Evolutionary conservation across 2,329 filamentous ascomycete species (phyloP), one percentile per base, ranked within the genome.

Genomic region (Penicillium sclerotiorum): DNA sequence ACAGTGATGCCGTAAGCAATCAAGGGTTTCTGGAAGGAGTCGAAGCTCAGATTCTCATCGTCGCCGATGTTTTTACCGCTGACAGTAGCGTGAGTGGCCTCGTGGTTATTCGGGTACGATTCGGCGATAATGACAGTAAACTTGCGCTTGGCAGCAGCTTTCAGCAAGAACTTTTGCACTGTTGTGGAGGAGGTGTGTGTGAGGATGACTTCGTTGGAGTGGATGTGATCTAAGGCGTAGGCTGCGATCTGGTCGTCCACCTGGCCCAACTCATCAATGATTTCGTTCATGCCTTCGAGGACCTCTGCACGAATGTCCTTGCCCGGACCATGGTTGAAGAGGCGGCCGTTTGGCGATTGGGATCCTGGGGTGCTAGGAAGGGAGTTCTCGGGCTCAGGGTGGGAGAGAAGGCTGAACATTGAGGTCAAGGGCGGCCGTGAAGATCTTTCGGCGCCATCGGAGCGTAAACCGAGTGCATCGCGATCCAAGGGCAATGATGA

Each of bases 161-260:
- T 88, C 32, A 94, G 79, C 21, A 99, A 80, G 65, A 99, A 97
- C 49, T 87, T 88, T 68, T 96, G 90, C 6, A 96, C 89, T 0
- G 90, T 95, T 27, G 84, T 81, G 0, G 90, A 93, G 1, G 91
- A 90, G 37, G 89, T 89, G 68, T 96, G 87, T 8, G 92, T 92
- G 54, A 99, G 83, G 55, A 99, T 89, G 61, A 92, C 88, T 71
- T 99, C 93, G 66, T 93, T 91, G 1, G 90, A 89, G 67, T 95
- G 90, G 57, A 99, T 95, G 70, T 96, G 89, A 40, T 95, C 89
- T 56, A 95, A 87, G 2, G 92, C 89, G 57, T 91, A 88, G 18
- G 85, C 84, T 2, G 93, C 89, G 61, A 99, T 95, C 71, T 96
- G 91, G 65, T 95, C 90, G 67, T 96, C 94, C 7, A 91, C 91